Conservation (phyloP, 2,329 filamentous ascomycete species). For the Harringtonia aguacate region DNA sequence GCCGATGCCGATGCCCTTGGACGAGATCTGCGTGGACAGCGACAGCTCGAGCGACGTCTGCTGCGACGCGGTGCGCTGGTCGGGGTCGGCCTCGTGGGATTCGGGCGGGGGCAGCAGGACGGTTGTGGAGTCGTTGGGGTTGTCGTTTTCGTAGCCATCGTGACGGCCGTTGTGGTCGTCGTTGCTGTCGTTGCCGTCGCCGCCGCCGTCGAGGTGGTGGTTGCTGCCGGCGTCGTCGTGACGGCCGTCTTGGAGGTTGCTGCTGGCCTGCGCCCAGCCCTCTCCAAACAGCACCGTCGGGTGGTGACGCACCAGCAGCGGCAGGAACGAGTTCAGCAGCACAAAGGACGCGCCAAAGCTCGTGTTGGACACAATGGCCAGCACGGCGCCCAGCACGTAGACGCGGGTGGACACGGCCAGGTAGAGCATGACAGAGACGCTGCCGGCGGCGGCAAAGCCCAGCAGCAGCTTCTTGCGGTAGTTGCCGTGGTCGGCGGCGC, state of each 20-base stretch:
- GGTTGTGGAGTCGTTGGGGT: conserved; percentile 30
- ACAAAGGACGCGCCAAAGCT: conserved; percentile 95
- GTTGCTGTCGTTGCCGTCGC: conserved; percentile 15
- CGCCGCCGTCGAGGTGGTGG: too few species aligned
- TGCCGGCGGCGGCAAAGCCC: conserved; percentile 73
- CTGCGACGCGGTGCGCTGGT: too few species aligned
- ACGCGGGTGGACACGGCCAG: conserved; percentile 63
- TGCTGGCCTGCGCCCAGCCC: background rate
- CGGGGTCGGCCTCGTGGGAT: background rate
- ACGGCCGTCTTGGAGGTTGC: conserved; percentile 6
- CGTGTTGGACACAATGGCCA: conserved; percentile 86
- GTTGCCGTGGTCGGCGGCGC: conserved; percentile 85
- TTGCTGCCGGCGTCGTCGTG: too few species aligned
- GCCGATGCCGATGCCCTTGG: conserved; percentile 85
- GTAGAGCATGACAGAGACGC: conserved; percentile 78
- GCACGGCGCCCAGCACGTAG: conserved; percentile 70
- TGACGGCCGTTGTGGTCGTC: conserved; percentile 18
- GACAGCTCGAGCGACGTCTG: conserved; percentile 57
- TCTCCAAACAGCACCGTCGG: conserved; percentile 30
- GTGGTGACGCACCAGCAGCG: conserved; percentile 81
- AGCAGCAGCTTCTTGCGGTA: conserved; percentile 84
- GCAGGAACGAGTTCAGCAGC: conserved; percentile 87
- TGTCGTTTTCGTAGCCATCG: too few species aligned
- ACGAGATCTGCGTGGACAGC: conserved; percentile 83
- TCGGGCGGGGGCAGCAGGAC: conserved; percentile 28